Conservation (phyloP, 164 flowering plant species). For the Liriodendron chinense region DNA sequence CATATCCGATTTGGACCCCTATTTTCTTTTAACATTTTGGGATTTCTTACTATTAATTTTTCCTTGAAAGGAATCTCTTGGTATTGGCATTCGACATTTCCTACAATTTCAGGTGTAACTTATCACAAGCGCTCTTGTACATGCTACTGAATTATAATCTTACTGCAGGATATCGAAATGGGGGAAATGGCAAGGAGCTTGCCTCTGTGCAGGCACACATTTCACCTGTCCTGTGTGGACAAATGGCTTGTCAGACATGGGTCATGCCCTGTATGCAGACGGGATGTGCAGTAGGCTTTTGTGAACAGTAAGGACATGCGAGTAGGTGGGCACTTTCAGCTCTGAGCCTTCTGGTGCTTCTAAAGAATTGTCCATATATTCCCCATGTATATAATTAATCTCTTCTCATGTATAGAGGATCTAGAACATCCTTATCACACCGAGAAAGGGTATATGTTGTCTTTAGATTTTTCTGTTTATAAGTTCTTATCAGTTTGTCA, state of each 20-base stretch:
- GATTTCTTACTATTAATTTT: too few species aligned
- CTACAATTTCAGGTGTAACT: neutral
- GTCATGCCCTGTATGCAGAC: slow-evolving; percentile 16
- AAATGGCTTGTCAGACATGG: slow-evolving; percentile 31
- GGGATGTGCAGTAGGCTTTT: neutral
- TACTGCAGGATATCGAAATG: slow-evolving; percentile 45
- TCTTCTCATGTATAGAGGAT: too few species aligned
- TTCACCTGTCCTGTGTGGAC: slow-evolving; percentile 66
- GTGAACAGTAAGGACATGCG: too few species aligned
- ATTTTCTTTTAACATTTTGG: neutral
- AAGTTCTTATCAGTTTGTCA: too few species aligned
- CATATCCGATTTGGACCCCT: neutral
- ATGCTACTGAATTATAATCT: neutral
- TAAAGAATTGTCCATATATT: too few species aligned
- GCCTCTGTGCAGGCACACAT: slow-evolving; percentile 54
- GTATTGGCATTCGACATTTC: neutral
- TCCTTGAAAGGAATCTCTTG: neutral
- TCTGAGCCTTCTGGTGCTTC: too few species aligned
- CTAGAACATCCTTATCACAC: too few species aligned
- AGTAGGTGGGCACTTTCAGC: too few species aligned
- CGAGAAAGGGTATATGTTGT: too few species aligned
- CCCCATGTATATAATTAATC: too few species aligned
- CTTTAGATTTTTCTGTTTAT: too few species aligned
- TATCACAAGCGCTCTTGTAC: too few species aligned
- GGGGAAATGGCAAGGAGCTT: slow-evolving; percentile 53